Evolutionary conservation across 2,329 filamentous ascomycete genomes (phyloP).

Genomic region (Ramularia endophylla): DNA sequence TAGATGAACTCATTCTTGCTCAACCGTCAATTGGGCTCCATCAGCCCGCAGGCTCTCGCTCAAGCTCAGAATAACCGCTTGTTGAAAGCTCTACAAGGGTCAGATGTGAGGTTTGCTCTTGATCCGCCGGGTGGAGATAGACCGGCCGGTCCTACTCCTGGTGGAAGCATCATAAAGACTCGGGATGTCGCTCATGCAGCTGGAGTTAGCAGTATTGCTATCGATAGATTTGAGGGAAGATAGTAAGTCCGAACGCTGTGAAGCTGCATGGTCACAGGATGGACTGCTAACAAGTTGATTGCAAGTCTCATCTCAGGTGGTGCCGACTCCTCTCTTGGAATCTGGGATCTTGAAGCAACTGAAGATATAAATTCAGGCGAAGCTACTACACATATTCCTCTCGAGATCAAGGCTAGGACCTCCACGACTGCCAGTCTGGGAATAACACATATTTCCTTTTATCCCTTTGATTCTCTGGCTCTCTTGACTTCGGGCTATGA

Average conservation of each 20-base stretch:
- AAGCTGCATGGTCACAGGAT: no score
- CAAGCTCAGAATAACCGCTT: conserved; percentile 60
- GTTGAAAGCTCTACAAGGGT: conserved; percentile 62
- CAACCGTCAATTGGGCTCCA: conserved; percentile 66
- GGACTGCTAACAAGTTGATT: no score
- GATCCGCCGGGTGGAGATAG: conserved; percentile 36
- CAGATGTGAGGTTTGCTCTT: conserved; percentile 65
- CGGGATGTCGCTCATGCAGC: conserved; percentile 52
- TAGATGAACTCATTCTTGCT: conserved; percentile 69
- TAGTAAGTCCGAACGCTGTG: conserved; percentile 56
- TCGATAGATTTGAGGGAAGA: conserved; percentile 76
- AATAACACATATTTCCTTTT: conserved; percentile 71
- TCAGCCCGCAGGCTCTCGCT: conserved; percentile 59
- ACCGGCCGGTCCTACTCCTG: background rate
- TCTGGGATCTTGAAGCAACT: conserved; percentile 77
- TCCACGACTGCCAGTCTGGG: conserved; percentile 57
- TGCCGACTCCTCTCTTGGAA: conserved; percentile 72
- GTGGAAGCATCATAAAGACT: conserved; percentile 1
- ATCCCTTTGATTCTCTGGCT: conserved; percentile 68
- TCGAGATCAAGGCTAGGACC: conserved; percentile 23
- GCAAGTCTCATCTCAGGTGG: conserved; percentile 76
- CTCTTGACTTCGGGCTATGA: conserved; percentile 76
- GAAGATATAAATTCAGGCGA: conserved; percentile 8
- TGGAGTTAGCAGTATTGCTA: conserved; percentile 70
- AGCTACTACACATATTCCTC: conserved; percentile 9